Conservation (phyloP, 495 filamentous ascomycete species). For the Xylaria telfairii region DNA sequence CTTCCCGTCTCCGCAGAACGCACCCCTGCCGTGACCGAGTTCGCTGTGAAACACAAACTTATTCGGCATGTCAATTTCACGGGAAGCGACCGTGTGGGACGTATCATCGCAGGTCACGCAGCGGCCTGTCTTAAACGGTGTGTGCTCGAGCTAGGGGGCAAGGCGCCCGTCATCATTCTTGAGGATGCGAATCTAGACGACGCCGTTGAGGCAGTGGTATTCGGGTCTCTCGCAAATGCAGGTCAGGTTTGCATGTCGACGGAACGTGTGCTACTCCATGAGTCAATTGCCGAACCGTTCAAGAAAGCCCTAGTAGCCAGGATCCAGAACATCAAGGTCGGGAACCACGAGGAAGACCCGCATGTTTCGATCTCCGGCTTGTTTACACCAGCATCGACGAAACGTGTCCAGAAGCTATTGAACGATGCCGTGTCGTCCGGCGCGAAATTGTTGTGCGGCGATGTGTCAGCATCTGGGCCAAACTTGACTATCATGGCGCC, state of each 20-base stretch:
- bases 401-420: conserved; percentile 63
- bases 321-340: conserved; percentile 32
- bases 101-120: conserved; percentile 51
- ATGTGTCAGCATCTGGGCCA: conserved; percentile 34
- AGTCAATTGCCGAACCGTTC: conserved; percentile 36
- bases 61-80: conserved; percentile 57
- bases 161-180: conserved; percentile 42
- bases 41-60: conserved; percentile 52
- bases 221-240: conserved; percentile 39
- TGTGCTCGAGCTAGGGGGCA: conserved; percentile 50
- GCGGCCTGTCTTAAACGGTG: conserved; percentile 64
- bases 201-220: conserved; percentile 42
- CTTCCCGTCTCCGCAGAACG: conserved; percentile 49
- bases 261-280: conserved; percentile 41
- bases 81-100: conserved; percentile 43
- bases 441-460: conserved; percentile 39
- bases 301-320: conserved; percentile 32
- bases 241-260: conserved; percentile 50
- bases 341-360: conserved; percentile 47
- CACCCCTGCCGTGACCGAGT: conserved; percentile 53
- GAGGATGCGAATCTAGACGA: conserved; percentile 44
- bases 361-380: conserved; percentile 56
- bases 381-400: conserved; percentile 57
- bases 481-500: conserved; percentile 38
- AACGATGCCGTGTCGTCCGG: conserved; percentile 55